A percentile compares a stretch with the other conserved stretches of the same genome.
phyloP scores from a whole-genome alignment of 192 early-diverging fungal genomes.

The Gryganskiella cystojenkinii region DNA sequence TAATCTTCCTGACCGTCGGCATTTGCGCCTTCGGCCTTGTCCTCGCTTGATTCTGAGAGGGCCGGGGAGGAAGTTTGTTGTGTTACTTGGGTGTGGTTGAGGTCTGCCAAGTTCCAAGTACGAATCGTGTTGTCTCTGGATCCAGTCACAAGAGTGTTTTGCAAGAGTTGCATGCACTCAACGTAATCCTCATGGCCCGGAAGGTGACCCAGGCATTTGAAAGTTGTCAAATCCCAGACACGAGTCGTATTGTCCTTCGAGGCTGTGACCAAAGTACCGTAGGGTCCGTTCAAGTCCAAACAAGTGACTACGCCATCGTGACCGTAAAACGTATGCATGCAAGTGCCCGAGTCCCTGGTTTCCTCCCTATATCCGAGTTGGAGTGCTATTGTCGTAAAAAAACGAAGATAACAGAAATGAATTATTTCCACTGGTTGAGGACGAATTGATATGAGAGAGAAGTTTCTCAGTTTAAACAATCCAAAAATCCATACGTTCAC shows the following conservation, averaged over 20 bases:
- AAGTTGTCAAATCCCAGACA: constrained; percentile 73
- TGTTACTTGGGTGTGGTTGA: constrained; percentile 22
- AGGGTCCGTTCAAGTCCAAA: constrained; percentile 66
- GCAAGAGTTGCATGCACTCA: constrained; percentile 32
- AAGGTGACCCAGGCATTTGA: constrained; percentile 66
- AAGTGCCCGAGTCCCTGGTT: constrained; percentile 52
- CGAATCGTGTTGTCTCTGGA: constrained; percentile 36
- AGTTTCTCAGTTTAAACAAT: too few relatives aligned
- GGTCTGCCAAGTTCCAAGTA: constrained; percentile 32
- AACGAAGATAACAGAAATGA: background rate
- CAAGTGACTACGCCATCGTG: constrained; percentile 71
- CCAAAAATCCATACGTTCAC: constrained; percentile 20
- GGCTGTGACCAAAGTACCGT: constrained; percentile 69
- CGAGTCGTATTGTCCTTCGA: constrained; percentile 77
- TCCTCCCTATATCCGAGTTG: constrained; percentile 42
- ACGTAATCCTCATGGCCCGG: constrained; percentile 56
- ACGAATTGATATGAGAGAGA: too few relatives aligned
- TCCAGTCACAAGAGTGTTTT: constrained; percentile 52
- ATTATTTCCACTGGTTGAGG: too few relatives aligned
- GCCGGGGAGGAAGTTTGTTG: constrained; percentile 15
- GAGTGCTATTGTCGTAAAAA: constrained; percentile 33
- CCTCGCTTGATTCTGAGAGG: constrained; percentile 9
- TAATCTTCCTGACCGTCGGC: constrained; percentile 11
- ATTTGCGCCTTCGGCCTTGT: constrained; percentile 6
- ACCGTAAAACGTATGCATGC: constrained; percentile 62